phyloP scores from a whole-genome alignment of 768 basidiomycete genomes.

The Lactarius evosmus region DNA sequence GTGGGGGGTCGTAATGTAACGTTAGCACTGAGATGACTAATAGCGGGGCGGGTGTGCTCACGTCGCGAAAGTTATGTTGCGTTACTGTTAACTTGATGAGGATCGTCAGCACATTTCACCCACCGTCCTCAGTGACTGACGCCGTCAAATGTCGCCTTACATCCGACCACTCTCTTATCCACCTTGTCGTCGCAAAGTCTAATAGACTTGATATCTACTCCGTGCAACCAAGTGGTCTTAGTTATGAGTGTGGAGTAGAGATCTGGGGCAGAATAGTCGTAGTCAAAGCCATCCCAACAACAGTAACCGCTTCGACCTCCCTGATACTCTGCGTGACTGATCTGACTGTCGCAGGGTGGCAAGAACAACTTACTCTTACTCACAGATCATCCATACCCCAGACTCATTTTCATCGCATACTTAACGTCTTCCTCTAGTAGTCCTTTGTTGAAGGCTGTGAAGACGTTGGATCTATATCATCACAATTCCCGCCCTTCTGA shows the following conservation, averaged over 20 bases:
- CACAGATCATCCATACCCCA: conserved; percentile 74
- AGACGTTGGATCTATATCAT: conserved; percentile 54
- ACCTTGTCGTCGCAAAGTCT: conserved; percentile 66
- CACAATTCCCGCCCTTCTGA: conserved; percentile 59
- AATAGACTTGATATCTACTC: conserved; percentile 68
- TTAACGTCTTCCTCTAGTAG: conserved; percentile 35
- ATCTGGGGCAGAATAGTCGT: conserved; percentile 67
- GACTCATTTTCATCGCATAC: conserved; percentile 62
- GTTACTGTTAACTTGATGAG: conserved; percentile 37
- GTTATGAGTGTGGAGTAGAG: conserved; percentile 55
- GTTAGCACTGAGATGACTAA: conserved; percentile 1
- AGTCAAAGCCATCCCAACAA: conserved; percentile 52
- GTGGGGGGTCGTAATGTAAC: conserved; percentile 29
- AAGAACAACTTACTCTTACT: conserved; percentile 58
- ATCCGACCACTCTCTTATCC: conserved; percentile 47
- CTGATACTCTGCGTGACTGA: conserved; percentile 11
- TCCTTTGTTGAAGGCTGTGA: conserved; percentile 40
- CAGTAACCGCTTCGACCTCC: conserved; percentile 40
- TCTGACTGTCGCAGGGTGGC: conserved; percentile 12
- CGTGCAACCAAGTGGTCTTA: conserved; percentile 56
- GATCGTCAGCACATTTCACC: conserved; percentile 73
- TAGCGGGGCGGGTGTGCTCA: background rate
- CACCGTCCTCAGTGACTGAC: conserved; percentile 64
- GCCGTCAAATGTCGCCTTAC: conserved; percentile 69
- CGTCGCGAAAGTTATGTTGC: background rate